phyloP scores from a whole-genome alignment of 1,284 basidiomycete genomes.

The Melampsora americana region DNA sequence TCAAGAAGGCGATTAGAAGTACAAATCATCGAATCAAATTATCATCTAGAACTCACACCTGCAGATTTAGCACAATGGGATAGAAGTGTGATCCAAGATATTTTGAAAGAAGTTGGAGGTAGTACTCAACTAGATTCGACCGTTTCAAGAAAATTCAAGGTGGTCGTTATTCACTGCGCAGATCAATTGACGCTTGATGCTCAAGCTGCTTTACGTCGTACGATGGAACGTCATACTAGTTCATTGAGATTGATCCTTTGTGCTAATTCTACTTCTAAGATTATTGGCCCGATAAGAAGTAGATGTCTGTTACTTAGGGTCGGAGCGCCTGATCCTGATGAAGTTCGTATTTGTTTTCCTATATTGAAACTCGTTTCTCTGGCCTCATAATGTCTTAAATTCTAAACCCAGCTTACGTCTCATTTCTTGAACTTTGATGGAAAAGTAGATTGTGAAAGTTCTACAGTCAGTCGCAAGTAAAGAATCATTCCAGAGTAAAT shows the following conservation, averaged over 20 bases:
- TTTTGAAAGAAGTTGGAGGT: constrained; percentile 97
- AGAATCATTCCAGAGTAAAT: constrained; percentile 66
- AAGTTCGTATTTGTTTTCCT: constrained; percentile 53
- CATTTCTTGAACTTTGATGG: background rate
- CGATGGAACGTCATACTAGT: constrained; percentile 99
- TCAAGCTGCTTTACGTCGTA: constrained; percentile 90
- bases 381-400: background rate
- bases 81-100: constrained; percentile 90
- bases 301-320: constrained; percentile 91
- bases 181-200: constrained; percentile 92
- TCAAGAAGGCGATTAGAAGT: constrained; percentile 93
- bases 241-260: constrained; percentile 96
- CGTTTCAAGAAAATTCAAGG: constrained; percentile 95
- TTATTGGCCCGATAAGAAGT: constrained; percentile 95
- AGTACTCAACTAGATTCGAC: constrained; percentile 96
- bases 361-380: background rate
- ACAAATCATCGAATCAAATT: constrained; percentile 95
- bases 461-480: constrained; percentile 76
- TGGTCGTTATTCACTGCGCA: constrained; percentile 98
- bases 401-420: background rate
- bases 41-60: constrained; percentile 95
- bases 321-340: constrained; percentile 74
- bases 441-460: constrained; percentile 68
- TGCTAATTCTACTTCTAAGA: constrained; percentile 91
- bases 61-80: constrained; percentile 97